Base-by-base conservation (phyloP, 768 basidiomycete species). In the Lactarius vividus region DNA sequence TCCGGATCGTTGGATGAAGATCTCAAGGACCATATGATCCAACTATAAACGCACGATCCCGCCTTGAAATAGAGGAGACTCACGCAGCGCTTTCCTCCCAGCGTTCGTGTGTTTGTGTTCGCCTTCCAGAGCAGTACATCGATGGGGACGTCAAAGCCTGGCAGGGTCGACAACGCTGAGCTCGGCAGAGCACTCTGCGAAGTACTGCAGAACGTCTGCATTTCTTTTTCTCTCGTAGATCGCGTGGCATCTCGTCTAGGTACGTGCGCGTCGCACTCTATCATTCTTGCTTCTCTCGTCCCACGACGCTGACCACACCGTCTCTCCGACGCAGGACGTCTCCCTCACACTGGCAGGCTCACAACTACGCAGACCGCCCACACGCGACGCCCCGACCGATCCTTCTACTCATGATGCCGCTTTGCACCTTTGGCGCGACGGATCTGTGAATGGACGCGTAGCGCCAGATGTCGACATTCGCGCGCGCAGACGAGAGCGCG, bases 141-240 rank as follows among this genome's bases (percentile, higher is more conserved):
- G 91, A 94, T 64, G 86, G 86, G 9, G 86, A 93, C 67, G 78
- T 85, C 9, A 84, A 85, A 77, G 13, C 49, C 49, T 13, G 88
- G 61, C 61, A 16, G 57, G 96, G 81, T 96, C 18, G 96, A 98
- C 74, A 92, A 88, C 16, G 95, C 96, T 76, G 44, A 9, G 44
- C 72, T 98, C 8, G 91, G 88, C 13, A 96, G 98, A 75, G 85
- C 97, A 4, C 77, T 94, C 7, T 90, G 88, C 13, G 96, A 99
- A 75, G 86, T 97, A 4, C 77, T 95, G n/a, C 93, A 92, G 72
- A 91, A 85, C 73, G 83, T 97, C 52, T 80, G 98, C 60, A 81
- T 83, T 52, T 79, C 88, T 61, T 92, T 94, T 77, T 75, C 81
- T 5, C 83, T 85, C 33, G 77, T 77, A 4, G 90, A 94, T 57